Percentiles rank a stretch among this genome's conserved stretches.
Evolutionary conservation across 108 stramenopile genomes (phyloP).

Genomic region (Cyclotella atomus): DNA sequence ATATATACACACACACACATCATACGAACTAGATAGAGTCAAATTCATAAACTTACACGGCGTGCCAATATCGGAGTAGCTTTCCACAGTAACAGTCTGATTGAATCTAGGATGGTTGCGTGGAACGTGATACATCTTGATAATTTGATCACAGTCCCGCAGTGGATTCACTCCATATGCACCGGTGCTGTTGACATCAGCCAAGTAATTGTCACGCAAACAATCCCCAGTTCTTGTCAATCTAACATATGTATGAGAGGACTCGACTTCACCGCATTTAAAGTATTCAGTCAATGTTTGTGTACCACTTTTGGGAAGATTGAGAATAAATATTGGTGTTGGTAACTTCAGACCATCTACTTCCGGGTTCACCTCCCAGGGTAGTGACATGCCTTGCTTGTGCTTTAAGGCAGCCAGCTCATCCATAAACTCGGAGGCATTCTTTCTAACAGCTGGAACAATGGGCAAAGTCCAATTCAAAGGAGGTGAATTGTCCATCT

Average conservation of each 20-base stretch:
- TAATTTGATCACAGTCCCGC: background rate
- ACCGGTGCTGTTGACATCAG: background rate
- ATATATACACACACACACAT: too few relatives aligned
- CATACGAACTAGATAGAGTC: too few relatives aligned
- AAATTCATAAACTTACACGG: too few relatives aligned
- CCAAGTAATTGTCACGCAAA: constrained; percentile 18
- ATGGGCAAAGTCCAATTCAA: background rate
- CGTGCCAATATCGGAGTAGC: constrained; percentile 34
- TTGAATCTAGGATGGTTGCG: background rate
- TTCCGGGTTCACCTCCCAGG: background rate
- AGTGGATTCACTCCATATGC: background rate
- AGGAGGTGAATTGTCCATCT: constrained; percentile 8
- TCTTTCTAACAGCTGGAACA: background rate
- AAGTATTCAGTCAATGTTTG: constrained; percentile 12
- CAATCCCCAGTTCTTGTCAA: constrained; percentile 20
- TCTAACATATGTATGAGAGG: constrained; percentile 13
- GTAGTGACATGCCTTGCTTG: background rate
- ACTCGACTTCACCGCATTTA: constrained; percentile 11
- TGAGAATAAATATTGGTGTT: constrained; percentile 17
- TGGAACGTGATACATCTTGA: background rate
- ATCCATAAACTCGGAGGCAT: background rate
- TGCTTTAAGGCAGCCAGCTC: background rate
- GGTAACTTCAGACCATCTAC: background rate
- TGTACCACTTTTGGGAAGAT: constrained; percentile 19
- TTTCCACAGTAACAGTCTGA: background rate